Percentiles rank a stretch among this genome's conserved stretches.
Evolutionary conservation across 2,329 filamentous ascomycete species (phyloP).

Genomic region (Cytospora mali): DNA sequence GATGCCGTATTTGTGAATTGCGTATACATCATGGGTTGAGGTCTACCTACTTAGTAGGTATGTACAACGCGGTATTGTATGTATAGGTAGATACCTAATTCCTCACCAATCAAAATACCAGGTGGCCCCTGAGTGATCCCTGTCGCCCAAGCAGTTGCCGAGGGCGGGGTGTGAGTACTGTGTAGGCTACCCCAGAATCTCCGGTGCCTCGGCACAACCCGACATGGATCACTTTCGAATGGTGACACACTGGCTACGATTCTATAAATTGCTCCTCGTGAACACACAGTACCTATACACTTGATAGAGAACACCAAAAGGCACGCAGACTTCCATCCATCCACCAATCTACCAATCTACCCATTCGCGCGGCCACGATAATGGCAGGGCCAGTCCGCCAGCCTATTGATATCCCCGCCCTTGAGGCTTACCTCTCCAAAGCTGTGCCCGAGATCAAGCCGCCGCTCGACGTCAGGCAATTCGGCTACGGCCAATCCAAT

Average conservation of each 20-base stretch:
- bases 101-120: too few species aligned
- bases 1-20: too few species aligned
- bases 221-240: not conserved
- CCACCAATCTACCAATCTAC: too few species aligned
- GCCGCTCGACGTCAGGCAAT: conserved; percentile 90
- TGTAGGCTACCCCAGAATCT: not conserved
- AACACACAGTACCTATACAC: not conserved
- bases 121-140: too few species aligned
- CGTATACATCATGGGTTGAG: too few species aligned
- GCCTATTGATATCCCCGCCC: conserved; percentile 78
- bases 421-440: conserved; percentile 76
- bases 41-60: too few species aligned
- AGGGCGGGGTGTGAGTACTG: not conserved
- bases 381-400: conserved; percentile 92
- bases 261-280: not conserved
- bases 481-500: conserved; percentile 96
- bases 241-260: too few species aligned
- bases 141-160: too few species aligned
- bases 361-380: conserved; percentile 19
- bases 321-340: too few species aligned
- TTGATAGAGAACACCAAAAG: not conserved
- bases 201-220: not conserved
- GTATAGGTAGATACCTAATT: too few species aligned
- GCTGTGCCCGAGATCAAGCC: conserved; percentile 83
- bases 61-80: too few species aligned